These are phyloP conservation scores for Fomitopsis pulvina DNA, from an alignment of 768 basidiomycete genomes.

Conservation along the genomic window DNA sequence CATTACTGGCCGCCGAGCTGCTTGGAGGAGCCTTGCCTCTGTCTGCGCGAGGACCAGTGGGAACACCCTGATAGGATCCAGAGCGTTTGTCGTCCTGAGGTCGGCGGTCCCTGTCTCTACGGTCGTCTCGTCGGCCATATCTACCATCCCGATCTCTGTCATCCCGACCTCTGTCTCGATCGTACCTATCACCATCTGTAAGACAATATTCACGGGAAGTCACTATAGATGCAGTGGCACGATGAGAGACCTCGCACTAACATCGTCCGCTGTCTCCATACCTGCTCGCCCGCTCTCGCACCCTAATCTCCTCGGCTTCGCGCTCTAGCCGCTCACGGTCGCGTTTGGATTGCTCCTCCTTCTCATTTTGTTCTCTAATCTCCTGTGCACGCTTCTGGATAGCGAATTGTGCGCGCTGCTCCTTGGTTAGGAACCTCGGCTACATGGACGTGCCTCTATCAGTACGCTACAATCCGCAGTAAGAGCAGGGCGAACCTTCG, in stretches of 20 bases:
- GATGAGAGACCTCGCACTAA: conserved; percentile 19
- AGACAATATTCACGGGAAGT: neutral
- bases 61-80: conserved; percentile 54
- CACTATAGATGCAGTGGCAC: conserved; percentile 2
- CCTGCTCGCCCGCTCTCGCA: conserved; percentile 29
- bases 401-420: conserved; percentile 84
- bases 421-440: conserved; percentile 94
- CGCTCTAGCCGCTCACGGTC: conserved; percentile 71
- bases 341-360: conserved; percentile 49
- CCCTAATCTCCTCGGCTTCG: conserved; percentile 63
- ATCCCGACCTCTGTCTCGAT: conserved; percentile 18
- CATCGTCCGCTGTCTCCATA: conserved; percentile 42
- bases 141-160: conserved; percentile 35
- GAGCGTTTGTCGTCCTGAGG: conserved; percentile 27
- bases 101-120: conserved; percentile 22
- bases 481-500: conserved; percentile 57
- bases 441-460: conserved; percentile 25
- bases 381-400: conserved; percentile 84
- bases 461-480: neutral
- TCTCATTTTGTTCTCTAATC: conserved; percentile 64
- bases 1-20: conserved; percentile 21
- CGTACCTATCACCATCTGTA: conserved; percentile 33
- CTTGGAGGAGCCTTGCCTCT: conserved; percentile 40
- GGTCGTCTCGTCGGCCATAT: conserved; percentile 38
- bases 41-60: conserved; percentile 81